Conservation (phyloP, 768 basidiomycete genomes). For the Naganishia randhawae region DNA sequence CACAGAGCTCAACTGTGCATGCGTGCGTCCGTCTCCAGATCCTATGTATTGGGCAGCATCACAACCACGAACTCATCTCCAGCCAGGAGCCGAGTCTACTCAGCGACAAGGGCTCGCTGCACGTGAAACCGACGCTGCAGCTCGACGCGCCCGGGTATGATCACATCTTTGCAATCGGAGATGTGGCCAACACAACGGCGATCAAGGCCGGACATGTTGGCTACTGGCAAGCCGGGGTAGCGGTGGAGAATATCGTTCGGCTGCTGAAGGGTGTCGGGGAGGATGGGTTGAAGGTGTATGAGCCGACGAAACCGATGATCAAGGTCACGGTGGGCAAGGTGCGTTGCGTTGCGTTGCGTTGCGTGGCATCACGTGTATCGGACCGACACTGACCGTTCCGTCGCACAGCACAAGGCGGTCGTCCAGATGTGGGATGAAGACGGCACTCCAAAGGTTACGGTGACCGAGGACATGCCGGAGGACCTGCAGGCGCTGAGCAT, state of each 20-base stretch:
- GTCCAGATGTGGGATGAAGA: constrained; percentile 28
- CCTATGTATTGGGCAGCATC: constrained; percentile 49
- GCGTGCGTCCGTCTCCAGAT: constrained; percentile 32
- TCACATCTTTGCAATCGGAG: constrained; percentile 49
- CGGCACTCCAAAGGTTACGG: constrained; percentile 19
- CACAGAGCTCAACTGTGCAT: background rate
- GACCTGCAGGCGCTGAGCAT: constrained; percentile 27
- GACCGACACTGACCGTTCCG: background rate
- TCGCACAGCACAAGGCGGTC: constrained; percentile 21
- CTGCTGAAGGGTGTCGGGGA: constrained; percentile 20
- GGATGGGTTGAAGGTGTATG: constrained; percentile 38
- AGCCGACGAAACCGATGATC: constrained; percentile 41
- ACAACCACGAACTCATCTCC: constrained; percentile 42
- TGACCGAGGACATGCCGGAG: constrained; percentile 24
- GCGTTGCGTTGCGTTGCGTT: too few relatives aligned
- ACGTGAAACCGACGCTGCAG: constrained; percentile 34
- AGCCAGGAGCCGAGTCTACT: constrained; percentile 18
- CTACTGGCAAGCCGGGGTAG: constrained; percentile 48
- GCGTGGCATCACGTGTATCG: too few relatives aligned
- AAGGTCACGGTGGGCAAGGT: constrained; percentile 46
- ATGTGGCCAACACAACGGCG: constrained; percentile 47
- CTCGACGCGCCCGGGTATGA: constrained; percentile 20
- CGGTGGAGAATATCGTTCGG: constrained; percentile 45
- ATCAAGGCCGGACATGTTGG: constrained; percentile 52
- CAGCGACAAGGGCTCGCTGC: constrained; percentile 34